These are phyloP conservation scores for Hyphodiscus sp. DNA, from an alignment of 2,329 filamentous ascomycete genomes.

Conservation along the genomic window DNA sequence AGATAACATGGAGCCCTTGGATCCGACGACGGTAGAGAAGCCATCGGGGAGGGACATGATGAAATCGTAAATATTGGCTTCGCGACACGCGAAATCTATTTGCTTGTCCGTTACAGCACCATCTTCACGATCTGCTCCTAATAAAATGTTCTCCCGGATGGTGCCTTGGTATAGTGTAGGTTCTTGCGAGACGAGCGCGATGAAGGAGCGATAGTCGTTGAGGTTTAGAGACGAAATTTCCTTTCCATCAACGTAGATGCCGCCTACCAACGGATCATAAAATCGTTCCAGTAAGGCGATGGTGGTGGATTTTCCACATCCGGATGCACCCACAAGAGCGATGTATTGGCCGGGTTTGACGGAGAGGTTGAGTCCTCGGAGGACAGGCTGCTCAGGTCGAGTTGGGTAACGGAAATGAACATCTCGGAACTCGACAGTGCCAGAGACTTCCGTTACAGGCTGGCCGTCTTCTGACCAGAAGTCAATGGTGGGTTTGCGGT, in stretches of 20 bases:
- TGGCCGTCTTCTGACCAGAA: slow-evolving; percentile 69
- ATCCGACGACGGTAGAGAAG: slow-evolving; percentile 79
- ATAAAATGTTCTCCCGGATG: slow-evolving; percentile 81
- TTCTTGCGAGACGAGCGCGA: slow-evolving; percentile 89
- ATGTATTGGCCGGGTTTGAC: slow-evolving; percentile 76
- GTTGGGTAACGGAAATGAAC: slow-evolving; percentile 95
- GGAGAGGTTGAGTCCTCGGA: slow-evolving; percentile 71
- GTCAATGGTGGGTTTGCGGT: slow-evolving; percentile 75
- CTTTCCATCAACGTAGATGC: slow-evolving; percentile 73
- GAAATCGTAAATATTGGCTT: slow-evolving; percentile 91
- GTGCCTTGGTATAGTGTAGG: slow-evolving; percentile 92
- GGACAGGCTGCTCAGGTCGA: slow-evolving; percentile 82
- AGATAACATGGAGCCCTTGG: slow-evolving; percentile 76
- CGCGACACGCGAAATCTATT: slow-evolving; percentile 73
- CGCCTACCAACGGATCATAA: slow-evolving; percentile 80
- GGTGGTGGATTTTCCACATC: slow-evolving; percentile 90
- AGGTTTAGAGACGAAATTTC: slow-evolving; percentile 78
- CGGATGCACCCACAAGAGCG: slow-evolving; percentile 87
- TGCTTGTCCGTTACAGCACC: slow-evolving; percentile 56
- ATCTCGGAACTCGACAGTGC: slow-evolving; percentile 79
- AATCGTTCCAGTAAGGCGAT: slow-evolving; percentile 90
- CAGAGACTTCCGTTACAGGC: slow-evolving; percentile 57
- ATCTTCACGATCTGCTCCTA: slow-evolving; percentile 62
- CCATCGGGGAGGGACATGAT: slow-evolving; percentile 81
- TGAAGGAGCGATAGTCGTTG: slow-evolving; percentile 74